These are phyloP conservation scores for Lipomyces lipofer DNA, from an alignment of 805 yeast genomes.

Conservation along the genomic window DNA sequence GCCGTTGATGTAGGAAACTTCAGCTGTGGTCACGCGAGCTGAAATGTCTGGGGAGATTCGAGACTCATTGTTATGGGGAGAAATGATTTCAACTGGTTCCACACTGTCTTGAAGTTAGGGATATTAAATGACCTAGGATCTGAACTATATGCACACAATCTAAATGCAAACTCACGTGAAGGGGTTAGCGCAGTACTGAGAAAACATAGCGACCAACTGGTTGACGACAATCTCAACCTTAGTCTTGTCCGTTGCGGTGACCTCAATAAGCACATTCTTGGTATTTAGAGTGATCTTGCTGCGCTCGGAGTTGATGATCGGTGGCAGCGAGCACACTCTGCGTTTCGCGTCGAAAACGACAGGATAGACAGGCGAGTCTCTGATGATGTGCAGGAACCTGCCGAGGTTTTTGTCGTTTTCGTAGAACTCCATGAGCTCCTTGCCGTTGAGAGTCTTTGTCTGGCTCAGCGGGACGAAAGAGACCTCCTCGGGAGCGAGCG, in stretches of 20 bases:
- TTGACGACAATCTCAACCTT: slow-evolving; percentile 91
- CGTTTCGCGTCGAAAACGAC: slow-evolving; percentile 77
- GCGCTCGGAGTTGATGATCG: slow-evolving; percentile 89
- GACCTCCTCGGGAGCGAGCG: slow-evolving; percentile 74
- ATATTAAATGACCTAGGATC: no score
- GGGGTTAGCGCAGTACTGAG: slow-evolving; percentile 77
- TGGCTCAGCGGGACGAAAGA: slow-evolving; percentile 48
- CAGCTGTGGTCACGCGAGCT: slow-evolving; percentile 70
- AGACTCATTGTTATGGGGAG: slow-evolving; percentile 74
- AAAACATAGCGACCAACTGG: slow-evolving; percentile 93
- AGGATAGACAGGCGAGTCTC: slow-evolving; percentile 86
- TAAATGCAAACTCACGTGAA: no score
- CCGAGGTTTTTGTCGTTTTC: slow-evolving; percentile 88
- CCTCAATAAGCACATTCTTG: slow-evolving; percentile 84
- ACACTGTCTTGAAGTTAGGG: no score
- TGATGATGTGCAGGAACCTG: slow-evolving; percentile 82
- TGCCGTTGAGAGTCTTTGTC: slow-evolving; percentile 61
- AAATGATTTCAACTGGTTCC: slow-evolving; percentile 85
- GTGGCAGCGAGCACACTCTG: slow-evolving; percentile 89
- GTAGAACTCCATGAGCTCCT: slow-evolving; percentile 81
- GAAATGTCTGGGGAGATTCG: slow-evolving; percentile 73
- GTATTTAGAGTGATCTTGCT: slow-evolving; percentile 86
- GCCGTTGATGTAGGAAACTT: slow-evolving; percentile 82
- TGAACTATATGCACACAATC: no score
- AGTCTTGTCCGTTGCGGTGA: slow-evolving; percentile 93